phyloP scores from a whole-genome alignment of 73 alveolate genomes.

The Paraurostyla sp. region DNA sequence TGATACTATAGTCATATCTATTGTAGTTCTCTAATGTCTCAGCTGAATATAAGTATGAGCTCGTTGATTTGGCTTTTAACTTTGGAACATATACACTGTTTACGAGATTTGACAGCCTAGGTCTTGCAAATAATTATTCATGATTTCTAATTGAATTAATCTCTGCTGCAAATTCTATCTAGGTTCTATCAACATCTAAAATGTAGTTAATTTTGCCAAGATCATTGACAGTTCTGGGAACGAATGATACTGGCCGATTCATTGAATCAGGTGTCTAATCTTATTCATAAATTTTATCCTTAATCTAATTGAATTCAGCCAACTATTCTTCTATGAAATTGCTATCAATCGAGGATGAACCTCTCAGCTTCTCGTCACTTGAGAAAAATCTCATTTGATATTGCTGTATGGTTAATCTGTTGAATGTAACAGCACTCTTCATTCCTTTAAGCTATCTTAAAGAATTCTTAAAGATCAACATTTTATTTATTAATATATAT shows the following conservation, averaged over 20 bases:
- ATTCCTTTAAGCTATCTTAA: background rate
- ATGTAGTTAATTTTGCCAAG: background rate
- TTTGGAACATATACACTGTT: constrained; percentile 23
- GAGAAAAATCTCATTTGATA: no score
- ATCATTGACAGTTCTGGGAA: background rate
- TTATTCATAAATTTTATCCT: no score
- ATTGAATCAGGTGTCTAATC: no score
- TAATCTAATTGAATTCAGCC: no score
- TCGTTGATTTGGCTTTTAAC: constrained; percentile 11
- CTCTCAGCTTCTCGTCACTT: no score
- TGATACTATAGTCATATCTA: background rate
- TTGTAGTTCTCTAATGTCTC: background rate
- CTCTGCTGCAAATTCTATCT: constrained; percentile 22
- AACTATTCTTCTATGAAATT: no score
- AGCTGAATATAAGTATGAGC: constrained; percentile 20
- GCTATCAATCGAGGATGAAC: no score
- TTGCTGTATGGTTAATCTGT: no score
- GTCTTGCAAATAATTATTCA: background rate
- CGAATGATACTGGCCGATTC: no score
- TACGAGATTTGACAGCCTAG: constrained; percentile 8
- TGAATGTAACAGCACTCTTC: no score
- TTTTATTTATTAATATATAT: background rate
- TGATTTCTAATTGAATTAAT: background rate
- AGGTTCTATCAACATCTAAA: constrained; percentile 19
- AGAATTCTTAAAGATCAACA: background rate